Base-by-base conservation (phyloP, 2,329 filamentous ascomycete genomes). In the Botrytis sinoallii region DNA sequence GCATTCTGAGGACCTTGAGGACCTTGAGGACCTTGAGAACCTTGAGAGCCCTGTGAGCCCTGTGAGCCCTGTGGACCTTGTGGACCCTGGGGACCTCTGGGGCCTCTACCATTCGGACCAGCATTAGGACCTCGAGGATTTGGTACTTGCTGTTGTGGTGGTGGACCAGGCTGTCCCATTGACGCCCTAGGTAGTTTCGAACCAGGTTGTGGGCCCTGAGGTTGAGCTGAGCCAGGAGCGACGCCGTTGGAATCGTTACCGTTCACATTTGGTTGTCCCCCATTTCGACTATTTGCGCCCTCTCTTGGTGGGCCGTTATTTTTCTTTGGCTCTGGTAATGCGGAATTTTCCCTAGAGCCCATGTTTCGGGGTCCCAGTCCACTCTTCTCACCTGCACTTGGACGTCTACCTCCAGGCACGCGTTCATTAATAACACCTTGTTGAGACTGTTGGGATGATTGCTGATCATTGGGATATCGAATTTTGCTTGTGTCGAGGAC, bases 401-500 rank as follows among this genome's bases (percentile, higher is more conserved):
- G 81, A 46, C 80, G 72, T 70, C 80, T 77, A 52, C 73, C 78
- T 10, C 82, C 82, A 29, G 82, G 77, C 44, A 81, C 80, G 73
- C 83, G 82, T 65, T 85, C 83, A 14, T 82, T 83, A 25, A 81
- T 78, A 71, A 84, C 85, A 10, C 77, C 75, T 74, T 79, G 79
- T 75, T 80, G 81, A 46, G 79, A 80, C 74, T 81, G 80, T 73
- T 83, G 82, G 25, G 80, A 80, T 44, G 79, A 79, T 74, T 81
- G 80, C 72, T 83, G 60, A 79, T 98, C 95, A 78, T 93, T 95
- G 1, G 96, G 96, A 82, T 99, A 99, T 76, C 96, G 90, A 78
- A 99, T 99, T 83, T 99, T 99, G 66, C 90, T 91, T 14, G 96
- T 99, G 82, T 99, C 96, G 75, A 99, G 86, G 76, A 98, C 88